phyloP scores from a whole-genome alignment of 768 basidiomycete species.

The Pleurotus tuoliensis region DNA sequence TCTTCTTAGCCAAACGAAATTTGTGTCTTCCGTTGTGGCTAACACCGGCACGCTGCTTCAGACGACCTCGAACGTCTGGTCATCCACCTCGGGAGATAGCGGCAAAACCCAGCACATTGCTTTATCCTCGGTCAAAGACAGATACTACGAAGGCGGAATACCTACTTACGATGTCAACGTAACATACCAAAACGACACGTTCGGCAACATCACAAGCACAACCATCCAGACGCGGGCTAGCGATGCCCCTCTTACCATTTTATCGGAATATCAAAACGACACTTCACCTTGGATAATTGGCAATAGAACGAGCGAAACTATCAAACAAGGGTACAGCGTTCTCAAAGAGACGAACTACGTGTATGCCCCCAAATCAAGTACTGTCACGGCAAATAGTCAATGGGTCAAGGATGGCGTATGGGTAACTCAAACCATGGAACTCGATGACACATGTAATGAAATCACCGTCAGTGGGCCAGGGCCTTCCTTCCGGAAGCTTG shows the following conservation, averaged over 20 bases:
- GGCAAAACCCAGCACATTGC: background rate
- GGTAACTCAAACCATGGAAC: background rate
- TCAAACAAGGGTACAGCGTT: background rate
- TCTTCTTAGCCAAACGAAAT: background rate
- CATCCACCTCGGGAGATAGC: background rate
- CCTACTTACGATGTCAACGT: background rate
- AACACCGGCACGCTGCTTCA: background rate
- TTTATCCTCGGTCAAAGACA: background rate
- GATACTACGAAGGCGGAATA: background rate
- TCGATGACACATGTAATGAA: background rate
- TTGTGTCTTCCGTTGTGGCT: background rate
- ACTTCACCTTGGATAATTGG: constrained; percentile 4
- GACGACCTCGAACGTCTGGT: background rate
- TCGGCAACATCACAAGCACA: constrained; percentile 2
- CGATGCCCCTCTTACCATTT: background rate
- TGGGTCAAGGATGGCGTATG: background rate
- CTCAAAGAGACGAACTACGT: background rate
- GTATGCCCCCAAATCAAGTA: background rate
- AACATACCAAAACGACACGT: background rate
- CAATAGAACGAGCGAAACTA: background rate
- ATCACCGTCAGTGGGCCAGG: background rate
- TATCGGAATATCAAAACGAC: background rate
- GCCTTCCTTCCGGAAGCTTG: background rate
- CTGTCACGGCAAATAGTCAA: background rate
- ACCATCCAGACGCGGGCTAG: background rate